Base-by-base conservation (phyloP, 1,139 yeast genomes). In the Hansenula sp. region DNA sequence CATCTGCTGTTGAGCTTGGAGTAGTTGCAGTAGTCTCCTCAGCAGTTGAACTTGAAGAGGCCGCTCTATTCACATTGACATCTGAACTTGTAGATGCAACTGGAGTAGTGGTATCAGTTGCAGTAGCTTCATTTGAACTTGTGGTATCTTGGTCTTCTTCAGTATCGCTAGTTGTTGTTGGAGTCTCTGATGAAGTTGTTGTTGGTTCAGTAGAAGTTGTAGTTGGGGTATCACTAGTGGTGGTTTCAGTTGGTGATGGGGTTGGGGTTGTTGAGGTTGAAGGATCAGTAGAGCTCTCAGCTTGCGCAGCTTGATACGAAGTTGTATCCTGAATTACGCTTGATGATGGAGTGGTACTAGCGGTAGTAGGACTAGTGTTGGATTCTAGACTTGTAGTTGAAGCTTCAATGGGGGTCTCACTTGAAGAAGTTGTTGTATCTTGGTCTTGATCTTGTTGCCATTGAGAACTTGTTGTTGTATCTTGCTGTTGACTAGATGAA, bases 41-140 rank as follows among this genome's bases (percentile, higher is more conserved):
- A 12, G 43, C n/a, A 16, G 46, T 33, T 31, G 42, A 34, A n/a
- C 40, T 28, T 29, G 39, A 9, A 33, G 31, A n/a, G 9, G 38
- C 24, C 7, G 38, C n/a, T 30, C 25, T 32, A 34, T 42, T n/a
- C 27, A 33, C 32, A 29, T 40, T 24, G 13, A 46, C 32, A 42
- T 21, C 25, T 17, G 46, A 11, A 13, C 46, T 25, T 36, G 47
- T 40, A 17, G 38, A 16, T 21, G n/a, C 36, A 19, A 41, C 17
- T 29, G 46, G 24, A 18, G 42, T 30, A 17, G 18, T 30, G 25
- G 13, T 21, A 21, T 21, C 25, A 9, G 8, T 21, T 21, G 25
- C 13, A 25, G 38, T 35, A 5, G 37, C 13, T 35, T 16, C 13
- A n/a, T 33, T 18, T 28, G 19, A 16, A 8, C 28, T 24, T 13